Conservation (phyloP, 2,329 filamentous ascomycete species). For the Cytospora schulzeri region DNA sequence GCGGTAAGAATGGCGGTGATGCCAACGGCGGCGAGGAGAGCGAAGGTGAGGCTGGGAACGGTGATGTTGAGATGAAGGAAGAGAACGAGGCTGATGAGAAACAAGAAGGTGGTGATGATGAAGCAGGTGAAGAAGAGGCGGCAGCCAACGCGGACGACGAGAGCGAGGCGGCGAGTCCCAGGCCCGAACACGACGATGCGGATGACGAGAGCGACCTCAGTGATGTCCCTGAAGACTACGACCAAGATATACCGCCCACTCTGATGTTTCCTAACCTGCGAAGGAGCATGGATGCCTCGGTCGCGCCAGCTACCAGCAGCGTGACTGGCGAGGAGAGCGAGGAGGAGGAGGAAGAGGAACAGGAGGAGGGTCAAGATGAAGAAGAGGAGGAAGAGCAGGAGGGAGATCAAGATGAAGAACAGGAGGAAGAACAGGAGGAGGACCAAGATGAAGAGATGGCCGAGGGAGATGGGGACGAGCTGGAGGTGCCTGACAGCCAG, state of each 20-base stretch:
- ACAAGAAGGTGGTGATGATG: slow-evolving; percentile 27
- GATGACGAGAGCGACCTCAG: slow-evolving; percentile 72
- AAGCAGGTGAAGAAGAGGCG: slow-evolving; percentile 29
- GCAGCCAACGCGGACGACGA: slow-evolving; percentile 31
- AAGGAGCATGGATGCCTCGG: slow-evolving; percentile 40
- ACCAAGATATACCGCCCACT: slow-evolving; percentile 57
- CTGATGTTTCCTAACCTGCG: slow-evolving; percentile 56
- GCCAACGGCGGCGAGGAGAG: slow-evolving; percentile 40
- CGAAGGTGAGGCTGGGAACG: slow-evolving; percentile 35
- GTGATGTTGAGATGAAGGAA: slow-evolving; percentile 51
- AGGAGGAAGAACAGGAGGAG: slow-evolving; percentile 24
- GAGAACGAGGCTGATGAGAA: slow-evolving; percentile 25
- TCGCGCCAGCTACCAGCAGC: slow-evolving; percentile 29
- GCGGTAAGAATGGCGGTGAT: slow-evolving; percentile 38
- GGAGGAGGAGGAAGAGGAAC: slow-evolving; percentile 30
- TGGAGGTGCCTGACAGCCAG: slow-evolving; percentile 22
- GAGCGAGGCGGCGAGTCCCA: slow-evolving; percentile 51
- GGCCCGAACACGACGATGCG: slow-evolving; percentile 65
- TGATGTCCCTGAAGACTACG: slow-evolving; percentile 61
- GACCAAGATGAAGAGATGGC: slow-evolving; percentile 32
- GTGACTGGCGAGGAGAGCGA: slow-evolving; percentile 31
- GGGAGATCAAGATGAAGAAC: slow-evolving; percentile 24
- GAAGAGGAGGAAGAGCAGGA: slow-evolving; percentile 27
- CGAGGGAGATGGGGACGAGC: slow-evolving; percentile 29
- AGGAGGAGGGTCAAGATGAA: slow-evolving; percentile 25